These are phyloP conservation scores for Rhizopus delemar DNA, from an alignment of 371 early-diverging fungal genomes.

Conservation along the genomic window DNA sequence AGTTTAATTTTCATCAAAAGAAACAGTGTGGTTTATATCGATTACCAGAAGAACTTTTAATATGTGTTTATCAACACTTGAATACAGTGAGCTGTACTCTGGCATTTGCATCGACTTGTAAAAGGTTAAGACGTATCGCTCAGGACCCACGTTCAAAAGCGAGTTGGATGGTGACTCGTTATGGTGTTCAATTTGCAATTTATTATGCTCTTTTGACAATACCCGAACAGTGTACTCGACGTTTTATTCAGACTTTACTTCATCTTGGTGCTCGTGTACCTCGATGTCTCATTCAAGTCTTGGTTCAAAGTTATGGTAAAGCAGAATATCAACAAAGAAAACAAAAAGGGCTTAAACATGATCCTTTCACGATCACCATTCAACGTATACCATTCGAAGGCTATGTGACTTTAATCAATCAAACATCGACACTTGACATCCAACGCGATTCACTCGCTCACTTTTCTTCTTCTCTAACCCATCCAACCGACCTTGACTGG, in stretches of 20 bases:
- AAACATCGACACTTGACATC: background rate
- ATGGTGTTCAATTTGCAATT: constrained; percentile 28
- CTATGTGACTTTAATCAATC: constrained; percentile 21
- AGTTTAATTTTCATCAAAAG: constrained; percentile 6
- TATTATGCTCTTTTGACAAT: constrained; percentile 30
- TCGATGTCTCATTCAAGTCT: constrained; percentile 22
- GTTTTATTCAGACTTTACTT: constrained; percentile 21
- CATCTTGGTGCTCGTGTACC: constrained; percentile 28
- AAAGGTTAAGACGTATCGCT: constrained; percentile 10
- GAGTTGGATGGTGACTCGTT: constrained; percentile 26
- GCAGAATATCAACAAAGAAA: background rate
- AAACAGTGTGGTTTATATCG: background rate
- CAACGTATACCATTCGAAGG: constrained; percentile 32
- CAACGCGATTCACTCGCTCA: background rate
- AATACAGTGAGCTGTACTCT: constrained; percentile 10
- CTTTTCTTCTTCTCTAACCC: background rate
- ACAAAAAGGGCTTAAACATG: background rate
- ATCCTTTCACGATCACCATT: constrained; percentile 12
- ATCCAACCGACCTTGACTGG: background rate
- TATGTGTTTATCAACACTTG: constrained; percentile 28
- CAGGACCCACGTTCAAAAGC: constrained; percentile 17
- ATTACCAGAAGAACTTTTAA: constrained; percentile 25
- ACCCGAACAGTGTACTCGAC: constrained; percentile 23
- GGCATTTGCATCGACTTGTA: constrained; percentile 21
- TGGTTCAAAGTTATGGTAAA: constrained; percentile 27